Evolutionary conservation across 208 protist species (phyloP), one percentile per base, ranked within the genome.

Genomic region (Acanthamoeba healyi): DNA sequence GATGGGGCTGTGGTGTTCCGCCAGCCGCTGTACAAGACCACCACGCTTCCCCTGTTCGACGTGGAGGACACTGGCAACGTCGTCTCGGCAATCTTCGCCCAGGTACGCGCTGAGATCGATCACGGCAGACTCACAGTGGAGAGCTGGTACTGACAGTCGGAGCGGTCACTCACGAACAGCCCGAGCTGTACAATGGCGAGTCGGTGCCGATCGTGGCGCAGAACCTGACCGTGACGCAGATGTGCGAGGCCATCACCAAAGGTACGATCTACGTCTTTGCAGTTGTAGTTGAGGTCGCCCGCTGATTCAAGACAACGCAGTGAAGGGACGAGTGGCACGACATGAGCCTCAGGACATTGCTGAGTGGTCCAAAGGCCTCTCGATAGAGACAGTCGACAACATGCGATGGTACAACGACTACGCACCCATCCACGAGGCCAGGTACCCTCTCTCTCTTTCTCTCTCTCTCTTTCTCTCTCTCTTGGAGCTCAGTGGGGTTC

Each of bases 351-450:
- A 77, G 32, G 36, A 77, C 36, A n/a, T 77, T 44, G 67, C 29
- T 26, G 67, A 77, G 38, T 77, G 67, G 67, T 6, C 67, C 67
- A 42, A 77, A 17, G 38, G 26, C 38, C 38, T 77, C 12, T n/a
- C 67, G 6, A 38, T 2, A 5, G 67, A 77, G 38, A 77, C 67
- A n/a, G 67, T 26, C 19, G 67, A 77, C 67, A 77, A 77, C 67
- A 77, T 77, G 67, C 67, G 36, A 77, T 77, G 67, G 67, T 77
- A 77, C 29, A 77, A 77, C 19, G 67, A 77, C 67, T 77, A 77
- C 67, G 67, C 67, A 2, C 67, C 67, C 0, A 77, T 77, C 38
- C 67, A 77, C 19, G 67, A 77, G 44, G 67, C 67, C 38, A 38
- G 67, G 67, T 77, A 77, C 17, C 19, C 26, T 46, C 4, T 5